Percentiles rank a stretch among this genome's conserved stretches.
These are phyloP conservation scores for Pezicula radicicola DNA, from an alignment of 2,329 filamentous ascomycete species.

Conservation along the genomic window DNA sequence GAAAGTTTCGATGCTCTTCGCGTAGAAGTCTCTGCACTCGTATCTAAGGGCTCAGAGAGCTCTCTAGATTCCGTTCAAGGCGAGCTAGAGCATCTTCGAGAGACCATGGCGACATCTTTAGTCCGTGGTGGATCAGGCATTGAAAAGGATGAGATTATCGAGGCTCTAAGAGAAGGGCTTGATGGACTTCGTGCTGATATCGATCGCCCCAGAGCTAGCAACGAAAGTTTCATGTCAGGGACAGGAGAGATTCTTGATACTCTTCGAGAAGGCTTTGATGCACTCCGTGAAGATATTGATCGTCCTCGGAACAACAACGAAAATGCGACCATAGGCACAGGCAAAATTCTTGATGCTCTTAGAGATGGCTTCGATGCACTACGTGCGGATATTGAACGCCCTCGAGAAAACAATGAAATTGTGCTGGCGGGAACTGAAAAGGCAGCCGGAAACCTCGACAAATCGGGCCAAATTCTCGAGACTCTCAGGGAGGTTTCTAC, in stretches of 20 bases:
- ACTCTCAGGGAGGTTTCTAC: constrained; percentile 66
- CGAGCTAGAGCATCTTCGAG: constrained; percentile 59
- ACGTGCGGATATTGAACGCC: constrained; percentile 67
- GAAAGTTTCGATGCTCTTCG: constrained; percentile 64
- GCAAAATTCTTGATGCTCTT: constrained; percentile 65
- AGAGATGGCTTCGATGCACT: constrained; percentile 84
- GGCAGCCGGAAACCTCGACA: too few species aligned
- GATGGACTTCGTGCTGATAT: constrained; percentile 74
- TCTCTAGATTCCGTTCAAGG: constrained; percentile 52
- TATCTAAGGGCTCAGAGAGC: constrained; percentile 43
- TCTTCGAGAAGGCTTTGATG: constrained; percentile 68
- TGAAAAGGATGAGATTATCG: constrained; percentile 67
- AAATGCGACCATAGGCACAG: constrained; percentile 41
- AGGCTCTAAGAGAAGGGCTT: constrained; percentile 61
- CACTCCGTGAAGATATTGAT: constrained; percentile 70
- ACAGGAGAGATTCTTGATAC: constrained; percentile 66
- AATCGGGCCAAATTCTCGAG: too few species aligned
- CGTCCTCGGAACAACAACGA: constrained; percentile 30
- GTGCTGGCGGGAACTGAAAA: too few species aligned
- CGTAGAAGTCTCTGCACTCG: constrained; percentile 64
- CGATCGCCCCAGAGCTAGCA: constrained; percentile 36
- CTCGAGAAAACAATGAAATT: constrained; percentile 12
- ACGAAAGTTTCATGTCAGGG: constrained; percentile 39
- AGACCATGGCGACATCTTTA: constrained; percentile 50
- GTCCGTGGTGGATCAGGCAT: constrained; percentile 39